Evolutionary conservation across 2,329 filamentous ascomycete species (phyloP).

Genomic region (Colletotrichum viniferum): DNA sequence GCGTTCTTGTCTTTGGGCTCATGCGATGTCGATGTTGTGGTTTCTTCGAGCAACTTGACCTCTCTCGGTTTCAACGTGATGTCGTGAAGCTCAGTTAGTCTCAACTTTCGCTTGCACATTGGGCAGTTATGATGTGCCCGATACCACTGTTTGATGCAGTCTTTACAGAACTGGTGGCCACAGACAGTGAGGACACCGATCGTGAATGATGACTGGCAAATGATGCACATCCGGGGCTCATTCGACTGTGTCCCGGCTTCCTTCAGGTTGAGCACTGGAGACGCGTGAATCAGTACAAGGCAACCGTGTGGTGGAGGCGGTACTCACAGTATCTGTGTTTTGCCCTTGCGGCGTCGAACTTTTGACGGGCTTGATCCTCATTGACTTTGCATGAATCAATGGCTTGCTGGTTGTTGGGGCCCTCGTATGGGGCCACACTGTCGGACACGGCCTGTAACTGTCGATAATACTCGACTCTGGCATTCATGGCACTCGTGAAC

Average conservation of each 20-base stretch:
- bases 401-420: slow-evolving; percentile 56
- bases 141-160: slow-evolving; percentile 84
- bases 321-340: slow-evolving; percentile 75
- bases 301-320: neutral
- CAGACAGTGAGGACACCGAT: slow-evolving; percentile 85
- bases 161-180: slow-evolving; percentile 90
- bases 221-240: slow-evolving; percentile 77
- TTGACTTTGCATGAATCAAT: slow-evolving; percentile 45
- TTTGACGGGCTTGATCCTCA: slow-evolving; percentile 59
- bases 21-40: slow-evolving; percentile 11
- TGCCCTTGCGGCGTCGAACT: slow-evolving; percentile 67
- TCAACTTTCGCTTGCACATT: slow-evolving; percentile 77
- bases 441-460: slow-evolving; percentile 93
- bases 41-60: slow-evolving; percentile 63
- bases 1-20: neutral
- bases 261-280: slow-evolving; percentile 56
- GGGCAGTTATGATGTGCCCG: slow-evolving; percentile 77
- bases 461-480: slow-evolving; percentile 85
- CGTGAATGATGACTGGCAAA: slow-evolving; percentile 80
- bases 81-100: slow-evolving; percentile 74
- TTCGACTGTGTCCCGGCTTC: slow-evolving; percentile 65
- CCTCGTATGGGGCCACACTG: slow-evolving; percentile 77
- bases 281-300: neutral
- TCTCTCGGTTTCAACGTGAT: slow-evolving; percentile 83
- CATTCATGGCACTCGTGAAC: slow-evolving; percentile 82